These are phyloP conservation scores for Achaetomium macrosporum DNA, from an alignment of 2,329 filamentous ascomycete genomes.

Conservation along the genomic window DNA sequence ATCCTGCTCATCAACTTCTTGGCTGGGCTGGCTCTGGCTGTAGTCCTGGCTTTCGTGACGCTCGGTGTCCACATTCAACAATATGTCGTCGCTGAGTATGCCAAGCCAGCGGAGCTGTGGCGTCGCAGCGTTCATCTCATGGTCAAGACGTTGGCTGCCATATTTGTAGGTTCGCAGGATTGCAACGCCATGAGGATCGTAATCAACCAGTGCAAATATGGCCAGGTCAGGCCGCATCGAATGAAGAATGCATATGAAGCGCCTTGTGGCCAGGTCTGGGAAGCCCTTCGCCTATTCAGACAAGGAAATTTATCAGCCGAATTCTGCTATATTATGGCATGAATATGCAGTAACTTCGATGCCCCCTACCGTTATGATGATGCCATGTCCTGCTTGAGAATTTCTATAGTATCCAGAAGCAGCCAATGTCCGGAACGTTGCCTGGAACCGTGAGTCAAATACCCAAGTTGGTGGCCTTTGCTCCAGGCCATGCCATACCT, in stretches of 20 bases:
- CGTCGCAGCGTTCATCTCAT: slow-evolving; percentile 50
- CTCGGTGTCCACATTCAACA: neutral
- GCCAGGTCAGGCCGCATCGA: slow-evolving; percentile 43
- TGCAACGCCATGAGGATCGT: slow-evolving; percentile 68
- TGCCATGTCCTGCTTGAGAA: slow-evolving; percentile 46
- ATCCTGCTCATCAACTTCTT: slow-evolving; percentile 16
- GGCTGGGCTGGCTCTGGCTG: slow-evolving; percentile 15
- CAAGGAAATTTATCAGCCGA: neutral
- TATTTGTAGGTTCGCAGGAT: slow-evolving; percentile 70
- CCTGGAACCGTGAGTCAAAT: slow-evolving; percentile 40
- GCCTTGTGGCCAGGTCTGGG: slow-evolving; percentile 65
- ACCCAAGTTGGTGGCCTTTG: too few relatives aligned
- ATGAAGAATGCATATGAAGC: slow-evolving; percentile 54
- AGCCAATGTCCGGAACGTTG: slow-evolving; percentile 66
- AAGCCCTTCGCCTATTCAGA: slow-evolving; percentile 67
- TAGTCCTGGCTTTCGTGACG: neutral
- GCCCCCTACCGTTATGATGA: slow-evolving; percentile 60
- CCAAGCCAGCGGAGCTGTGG: slow-evolving; percentile 61
- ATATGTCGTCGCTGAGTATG: slow-evolving; percentile 41
- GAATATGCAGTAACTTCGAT: too few relatives aligned
- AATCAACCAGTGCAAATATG: slow-evolving; percentile 63
- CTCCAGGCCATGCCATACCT: slow-evolving; percentile 41
- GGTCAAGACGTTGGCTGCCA: slow-evolving; percentile 56
- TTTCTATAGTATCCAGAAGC: slow-evolving; percentile 49
- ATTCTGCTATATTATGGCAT: neutral